Base-by-base conservation (phyloP, 805 yeast genomes). In the Candida yuanshanica region DNA sequence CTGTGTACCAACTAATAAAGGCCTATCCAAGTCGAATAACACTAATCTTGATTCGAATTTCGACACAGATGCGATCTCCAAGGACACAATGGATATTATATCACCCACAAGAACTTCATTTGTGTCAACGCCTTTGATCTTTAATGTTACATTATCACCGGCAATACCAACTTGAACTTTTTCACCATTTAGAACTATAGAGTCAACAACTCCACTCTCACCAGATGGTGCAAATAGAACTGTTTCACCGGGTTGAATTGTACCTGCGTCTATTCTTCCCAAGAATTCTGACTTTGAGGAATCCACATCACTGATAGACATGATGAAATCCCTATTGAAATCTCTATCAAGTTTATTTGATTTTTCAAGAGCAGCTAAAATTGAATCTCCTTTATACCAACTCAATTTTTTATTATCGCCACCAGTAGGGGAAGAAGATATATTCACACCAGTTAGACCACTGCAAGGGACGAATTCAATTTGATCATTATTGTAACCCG, bases 251-350 rank as follows among this genome's bases (percentile, higher is more conserved):
- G 91, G 80, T 79, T 84, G 83, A 74, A 85, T 84, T 55, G 79
- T 72, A 78, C 95, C 95, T 69, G 95, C 85, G 78, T 85, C 93
- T 63, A 85, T 89, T 77, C 93, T 83, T 63, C 95, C 95, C 75
- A 83, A 87, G 71, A 93, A 91, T 75, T 85, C 95, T 63, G 91
- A 82, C 61, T 89, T 90, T 63, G 83, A 81, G 76, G 86, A 8
- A 13, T 46, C 90, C 62, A 85, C 87, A 77, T 85, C 95, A 74
- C 82, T 87, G 66, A 85, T 80, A 64, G 91, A 91, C 68, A 85
- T 81, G 70, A 91, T 83, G 69, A 85, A 84, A 62, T 91, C 86
- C 80, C 82, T 83, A 70, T 81, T 85, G 63, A 83, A 73, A 65
- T 91, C 91, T 70, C 91, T 82, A 60, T 69, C 47, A 53, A 89